Conservation (phyloP, 2,329 filamentous ascomycete genomes). For the Neurospora crassa region DNA sequence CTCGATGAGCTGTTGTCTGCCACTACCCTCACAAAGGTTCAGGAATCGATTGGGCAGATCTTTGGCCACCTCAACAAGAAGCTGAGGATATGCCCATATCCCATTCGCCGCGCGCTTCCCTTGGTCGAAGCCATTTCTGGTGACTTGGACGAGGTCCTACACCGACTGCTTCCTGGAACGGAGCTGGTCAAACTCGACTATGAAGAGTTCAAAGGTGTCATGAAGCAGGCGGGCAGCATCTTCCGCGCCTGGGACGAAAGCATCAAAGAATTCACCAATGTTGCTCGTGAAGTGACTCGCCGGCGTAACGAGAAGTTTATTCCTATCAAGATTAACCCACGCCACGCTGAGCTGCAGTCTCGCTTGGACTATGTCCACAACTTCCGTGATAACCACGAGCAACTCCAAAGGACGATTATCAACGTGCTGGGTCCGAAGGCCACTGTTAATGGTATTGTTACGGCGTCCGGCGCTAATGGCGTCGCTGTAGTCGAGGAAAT, state of each 20-base stretch:
- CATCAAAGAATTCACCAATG: constrained; percentile 95
- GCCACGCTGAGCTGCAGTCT: constrained; percentile 81
- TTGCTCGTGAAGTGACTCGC: constrained; percentile 88
- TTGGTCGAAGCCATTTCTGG: constrained; percentile 96
- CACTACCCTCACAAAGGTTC: constrained; percentile 76
- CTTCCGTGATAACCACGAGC: constrained; percentile 95
- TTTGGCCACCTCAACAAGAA: constrained; percentile 97
- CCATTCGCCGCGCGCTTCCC: constrained; percentile 79
- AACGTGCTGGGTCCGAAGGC: constrained; percentile 82
- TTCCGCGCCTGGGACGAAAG: constrained; percentile 94
- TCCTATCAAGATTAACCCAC: constrained; percentile 87
- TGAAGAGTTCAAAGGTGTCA: constrained; percentile 76
- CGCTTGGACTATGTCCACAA: constrained; percentile 88
- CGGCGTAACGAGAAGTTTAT: constrained; percentile 97
- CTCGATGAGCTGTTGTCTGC: constrained; percentile 90
- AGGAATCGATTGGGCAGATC: constrained; percentile 81
- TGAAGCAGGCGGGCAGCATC: constrained; percentile 74
- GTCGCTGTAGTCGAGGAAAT: constrained; percentile 81
- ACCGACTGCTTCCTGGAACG: constrained; percentile 74
- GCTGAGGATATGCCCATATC: constrained; percentile 90
- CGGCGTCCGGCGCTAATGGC: constrained; percentile 44
- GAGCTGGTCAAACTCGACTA: constrained; percentile 89
- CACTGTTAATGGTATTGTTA: constrained; percentile 42
- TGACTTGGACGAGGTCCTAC: constrained; percentile 79
- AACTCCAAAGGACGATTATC: constrained; percentile 90